These are phyloP conservation scores for Trichosanthes cucumerina DNA, from an alignment of 306 rosid species.

Conservation along the genomic window DNA sequence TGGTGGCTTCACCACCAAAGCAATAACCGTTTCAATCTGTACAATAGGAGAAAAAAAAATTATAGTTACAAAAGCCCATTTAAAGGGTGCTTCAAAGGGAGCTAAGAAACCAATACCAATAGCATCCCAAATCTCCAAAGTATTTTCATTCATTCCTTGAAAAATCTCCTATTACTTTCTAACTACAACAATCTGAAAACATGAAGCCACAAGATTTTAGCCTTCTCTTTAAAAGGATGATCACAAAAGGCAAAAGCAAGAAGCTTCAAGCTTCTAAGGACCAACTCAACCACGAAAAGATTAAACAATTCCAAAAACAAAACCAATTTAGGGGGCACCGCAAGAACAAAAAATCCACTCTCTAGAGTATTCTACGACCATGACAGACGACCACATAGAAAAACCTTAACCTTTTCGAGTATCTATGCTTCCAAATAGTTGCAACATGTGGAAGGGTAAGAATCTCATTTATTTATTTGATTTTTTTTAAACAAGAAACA, in stretches of 20 bases:
- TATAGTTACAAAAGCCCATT: background rate
- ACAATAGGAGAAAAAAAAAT: background rate
- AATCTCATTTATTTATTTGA: no score
- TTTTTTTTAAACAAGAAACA: no score
- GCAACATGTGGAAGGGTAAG: background rate
- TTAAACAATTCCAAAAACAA: background rate
- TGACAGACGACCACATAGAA: background rate
- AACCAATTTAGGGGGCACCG: no score
- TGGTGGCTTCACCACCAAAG: background rate
- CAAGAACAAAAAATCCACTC: background rate
- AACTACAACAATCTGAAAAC: background rate
- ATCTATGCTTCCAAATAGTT: background rate
- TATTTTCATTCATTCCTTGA: background rate
- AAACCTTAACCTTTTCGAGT: background rate
- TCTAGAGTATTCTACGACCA: background rate
- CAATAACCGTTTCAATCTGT: background rate
- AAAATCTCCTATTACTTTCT: background rate
- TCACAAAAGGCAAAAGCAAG: background rate
- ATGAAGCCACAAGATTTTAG: background rate
- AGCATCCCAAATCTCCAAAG: background rate
- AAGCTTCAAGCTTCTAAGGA: background rate
- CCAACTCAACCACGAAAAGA: background rate
- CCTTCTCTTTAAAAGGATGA: background rate
- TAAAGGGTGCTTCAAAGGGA: background rate
- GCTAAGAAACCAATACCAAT: background rate